Evolutionary conservation across 495 filamentous ascomycete genomes (phyloP), one percentile per base, ranked within the genome.

Genomic region (Aspergillus affinis): DNA sequence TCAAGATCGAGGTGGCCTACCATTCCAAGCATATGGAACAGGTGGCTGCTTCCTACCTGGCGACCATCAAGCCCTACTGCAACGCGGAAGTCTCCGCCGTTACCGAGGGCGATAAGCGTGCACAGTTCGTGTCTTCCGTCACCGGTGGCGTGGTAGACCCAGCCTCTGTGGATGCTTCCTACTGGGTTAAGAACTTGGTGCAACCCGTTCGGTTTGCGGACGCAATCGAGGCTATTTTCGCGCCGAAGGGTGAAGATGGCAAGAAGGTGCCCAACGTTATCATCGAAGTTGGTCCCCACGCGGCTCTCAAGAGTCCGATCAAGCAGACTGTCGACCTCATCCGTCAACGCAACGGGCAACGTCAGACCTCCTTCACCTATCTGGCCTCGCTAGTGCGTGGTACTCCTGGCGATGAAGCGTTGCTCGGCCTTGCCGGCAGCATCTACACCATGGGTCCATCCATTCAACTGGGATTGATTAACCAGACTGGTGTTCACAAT

Each of bases 211-310:
- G 51, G 9, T 79, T 78, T 58, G 55, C 41, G 6, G 65, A 67
- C 48, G 74, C 72, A 0, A 32, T 76, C 0, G 6, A 45, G 2
- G n/a, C 19, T 8, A 36, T 67, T 7, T 36, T 56, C 6, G 19
- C 29, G 17, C 9, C 44, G 19, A 45, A 46, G n/a, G 48, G 53
- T 13, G 59, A 50, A 61, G 9, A n/a, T n/a, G 5, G 18, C 12
- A 27, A 23, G 7, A 50, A 50, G 48, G 0, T 50, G 48, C 19
- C 19, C 2, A 64, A 65, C 32, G 36, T 71, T 6, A 54, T 82
- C 2, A 30, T 83, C 4, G 82, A 84, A 67, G 61, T 84, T 17
- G 80, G 82, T 6, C 80, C 82, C 0, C 73, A 77, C 48, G 49
- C 61, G 4, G 71, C 77, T 1, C 63, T 84, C 0, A 41, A 41